Percentiles rank a stretch among this genome's conserved stretches.
Conservation (phyloP, 2,329 filamentous ascomycete genomes). For the Hymenoscyphus fraxineus region DNA sequence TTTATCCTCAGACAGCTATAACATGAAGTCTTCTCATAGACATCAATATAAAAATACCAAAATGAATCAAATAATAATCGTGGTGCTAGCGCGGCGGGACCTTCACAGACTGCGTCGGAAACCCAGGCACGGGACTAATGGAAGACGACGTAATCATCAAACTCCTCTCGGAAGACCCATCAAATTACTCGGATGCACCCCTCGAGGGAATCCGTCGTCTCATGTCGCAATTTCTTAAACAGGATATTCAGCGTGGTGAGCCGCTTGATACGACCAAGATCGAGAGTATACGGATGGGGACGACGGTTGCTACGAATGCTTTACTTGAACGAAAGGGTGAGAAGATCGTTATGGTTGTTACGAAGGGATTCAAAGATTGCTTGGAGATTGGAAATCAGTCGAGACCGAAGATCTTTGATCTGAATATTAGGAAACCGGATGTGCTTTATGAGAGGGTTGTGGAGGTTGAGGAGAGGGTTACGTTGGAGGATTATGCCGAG, state of each 20-base stretch:
- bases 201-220: conserved; percentile 60
- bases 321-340: conserved; percentile 71
- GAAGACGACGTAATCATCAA: conserved; percentile 80
- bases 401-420: conserved; percentile 67
- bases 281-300: conserved; percentile 71
- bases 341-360: conserved; percentile 65
- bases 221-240: conserved; percentile 46
- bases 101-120: conserved; percentile 89
- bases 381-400: conserved; percentile 71
- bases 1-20: background rate
- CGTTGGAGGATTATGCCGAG: conserved; percentile 67
- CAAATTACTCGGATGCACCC: conserved; percentile 88
- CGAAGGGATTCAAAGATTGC: conserved; percentile 68
- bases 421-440: conserved; percentile 63
- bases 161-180: conserved; percentile 82
- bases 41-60: background rate
- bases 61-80: background rate
- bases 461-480: conserved; percentile 69
- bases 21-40: background rate
- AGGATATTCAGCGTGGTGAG: conserved; percentile 32
- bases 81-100: conserved; percentile 68
- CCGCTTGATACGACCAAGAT: conserved; percentile 58
- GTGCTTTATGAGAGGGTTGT: conserved; percentile 65
- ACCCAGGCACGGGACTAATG: conserved; percentile 64
- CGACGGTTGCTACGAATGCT: conserved; percentile 72